These are phyloP conservation scores for Petunia axillaris DNA, from an alignment of 257 asterid genomes.

Conservation along the genomic window DNA sequence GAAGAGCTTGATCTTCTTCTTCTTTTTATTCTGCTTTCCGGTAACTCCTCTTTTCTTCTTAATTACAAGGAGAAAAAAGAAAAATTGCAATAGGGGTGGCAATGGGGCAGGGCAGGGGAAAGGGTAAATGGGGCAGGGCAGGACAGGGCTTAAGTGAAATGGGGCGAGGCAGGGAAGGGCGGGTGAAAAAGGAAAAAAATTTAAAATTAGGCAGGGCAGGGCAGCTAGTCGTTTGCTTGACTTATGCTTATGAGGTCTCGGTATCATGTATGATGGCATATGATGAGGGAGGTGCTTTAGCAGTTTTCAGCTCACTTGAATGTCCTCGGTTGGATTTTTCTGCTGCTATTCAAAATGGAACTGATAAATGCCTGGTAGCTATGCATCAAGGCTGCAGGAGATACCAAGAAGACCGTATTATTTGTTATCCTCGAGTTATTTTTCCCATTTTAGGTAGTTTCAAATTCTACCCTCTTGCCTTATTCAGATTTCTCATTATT, in stretches of 20 bases:
- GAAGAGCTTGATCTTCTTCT: too few species aligned
- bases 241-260: slow-evolving; percentile 47
- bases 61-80: too few species aligned
- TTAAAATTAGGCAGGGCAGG: too few species aligned
- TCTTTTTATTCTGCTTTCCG: too few species aligned
- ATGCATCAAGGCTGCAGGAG: slow-evolving; percentile 64
- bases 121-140: too few species aligned
- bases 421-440: slow-evolving; percentile 57
- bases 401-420: slow-evolving; percentile 79
- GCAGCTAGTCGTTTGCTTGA: slow-evolving; percentile 20
- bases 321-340: slow-evolving; percentile 52
- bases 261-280: slow-evolving; percentile 68
- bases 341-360: slow-evolving; percentile 37
- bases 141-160: too few species aligned
- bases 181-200: too few species aligned
- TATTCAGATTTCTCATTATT: background rate
- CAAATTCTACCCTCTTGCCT: background rate
- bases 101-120: too few species aligned
- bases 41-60: too few species aligned
- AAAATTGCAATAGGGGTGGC: too few species aligned
- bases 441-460: slow-evolving; percentile 57
- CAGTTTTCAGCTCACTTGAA: slow-evolving; percentile 52
- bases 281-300: slow-evolving; percentile 68
- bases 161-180: too few species aligned
- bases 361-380: slow-evolving; percentile 55